These are phyloP conservation scores for Astrothelium subdiscretum DNA, from an alignment of 495 filamentous ascomycete genomes.

Conservation along the genomic window DNA sequence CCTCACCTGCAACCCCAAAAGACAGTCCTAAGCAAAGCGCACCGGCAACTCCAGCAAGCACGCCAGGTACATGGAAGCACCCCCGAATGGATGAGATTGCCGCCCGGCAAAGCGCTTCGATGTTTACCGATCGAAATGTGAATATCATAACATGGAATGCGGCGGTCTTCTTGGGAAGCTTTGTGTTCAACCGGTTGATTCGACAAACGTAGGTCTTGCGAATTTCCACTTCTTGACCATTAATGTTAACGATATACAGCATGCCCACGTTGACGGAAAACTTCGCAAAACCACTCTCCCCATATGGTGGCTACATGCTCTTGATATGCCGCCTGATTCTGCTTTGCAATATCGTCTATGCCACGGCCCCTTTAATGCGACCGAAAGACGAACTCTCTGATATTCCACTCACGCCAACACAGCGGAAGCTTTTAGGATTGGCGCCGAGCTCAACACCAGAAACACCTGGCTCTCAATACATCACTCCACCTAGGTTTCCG, in stretches of 20 bases:
- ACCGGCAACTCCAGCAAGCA: conserved; percentile 20
- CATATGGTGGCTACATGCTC: conserved; percentile 32
- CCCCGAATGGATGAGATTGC: conserved; percentile 70
- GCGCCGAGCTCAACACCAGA: conserved; percentile 52
- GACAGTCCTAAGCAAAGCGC: conserved; percentile 2
- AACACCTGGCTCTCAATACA: conserved; percentile 54
- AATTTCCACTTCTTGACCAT: neutral
- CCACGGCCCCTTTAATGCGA: conserved; percentile 57
- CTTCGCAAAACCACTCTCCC: conserved; percentile 12
- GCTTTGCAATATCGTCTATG: conserved; percentile 51
- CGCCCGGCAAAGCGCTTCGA: conserved; percentile 56
- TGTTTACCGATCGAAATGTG: conserved; percentile 61
- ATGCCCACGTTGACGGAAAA: conserved; percentile 21
- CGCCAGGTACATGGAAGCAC: conserved; percentile 77
- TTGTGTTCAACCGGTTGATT: neutral
- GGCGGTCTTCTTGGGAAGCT: conserved; percentile 36
- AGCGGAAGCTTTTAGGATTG: conserved; percentile 75
- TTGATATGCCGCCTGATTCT: conserved; percentile 46
- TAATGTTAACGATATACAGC: conserved; percentile 16
- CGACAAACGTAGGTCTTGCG: conserved; percentile 10
- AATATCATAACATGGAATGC: conserved; percentile 53
- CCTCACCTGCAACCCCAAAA: neutral
- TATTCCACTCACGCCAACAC: conserved; percentile 81
- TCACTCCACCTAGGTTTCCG: conserved; percentile 80
- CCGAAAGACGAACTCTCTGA: conserved; percentile 67